phyloP scores from a whole-genome alignment of 768 basidiomycete species.

The Tricholoma hemisulphureum region DNA sequence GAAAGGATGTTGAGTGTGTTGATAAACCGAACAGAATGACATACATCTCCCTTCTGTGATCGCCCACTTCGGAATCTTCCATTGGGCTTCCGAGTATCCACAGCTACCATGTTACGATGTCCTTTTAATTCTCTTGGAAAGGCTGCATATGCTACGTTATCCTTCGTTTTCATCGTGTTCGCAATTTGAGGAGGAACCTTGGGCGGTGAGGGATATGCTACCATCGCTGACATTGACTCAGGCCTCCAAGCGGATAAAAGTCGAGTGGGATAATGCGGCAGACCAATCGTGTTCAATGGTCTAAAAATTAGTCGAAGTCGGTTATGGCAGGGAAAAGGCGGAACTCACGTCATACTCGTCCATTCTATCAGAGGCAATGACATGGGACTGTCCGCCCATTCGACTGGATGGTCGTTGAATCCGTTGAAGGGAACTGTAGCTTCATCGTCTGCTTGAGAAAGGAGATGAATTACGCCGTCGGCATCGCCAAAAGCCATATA shows the following conservation, averaged over 20 bases:
- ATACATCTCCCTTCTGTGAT: constrained; percentile 46
- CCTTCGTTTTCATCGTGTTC: constrained; percentile 78
- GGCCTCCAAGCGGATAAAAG: constrained; percentile 75
- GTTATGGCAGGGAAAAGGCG: not conserved
- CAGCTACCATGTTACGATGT: constrained; percentile 70
- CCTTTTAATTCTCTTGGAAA: constrained; percentile 85
- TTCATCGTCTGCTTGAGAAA: constrained; percentile 69
- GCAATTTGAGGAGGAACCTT: constrained; percentile 81
- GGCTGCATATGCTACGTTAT: constrained; percentile 86
- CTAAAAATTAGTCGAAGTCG: constrained; percentile 36
- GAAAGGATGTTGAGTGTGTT: not conserved
- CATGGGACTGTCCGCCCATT: constrained; percentile 78
- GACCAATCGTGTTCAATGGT: constrained; percentile 83
- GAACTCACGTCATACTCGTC: constrained; percentile 68
- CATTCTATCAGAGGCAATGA: constrained; percentile 73
- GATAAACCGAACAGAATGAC: constrained; percentile 11
- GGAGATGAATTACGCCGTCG: constrained; percentile 78
- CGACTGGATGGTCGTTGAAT: constrained; percentile 80
- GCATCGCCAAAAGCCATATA: constrained; percentile 93
- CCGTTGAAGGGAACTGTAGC: constrained; percentile 78
- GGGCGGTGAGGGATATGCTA: constrained; percentile 63
- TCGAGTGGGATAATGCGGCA: constrained; percentile 75
- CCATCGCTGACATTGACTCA: constrained; percentile 36
- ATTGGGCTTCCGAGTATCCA: constrained; percentile 50
- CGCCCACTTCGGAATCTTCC: constrained; percentile 88